phyloP scores from a whole-genome alignment of 2,329 filamentous ascomycete species.

The Diplodia scrobiculata region DNA sequence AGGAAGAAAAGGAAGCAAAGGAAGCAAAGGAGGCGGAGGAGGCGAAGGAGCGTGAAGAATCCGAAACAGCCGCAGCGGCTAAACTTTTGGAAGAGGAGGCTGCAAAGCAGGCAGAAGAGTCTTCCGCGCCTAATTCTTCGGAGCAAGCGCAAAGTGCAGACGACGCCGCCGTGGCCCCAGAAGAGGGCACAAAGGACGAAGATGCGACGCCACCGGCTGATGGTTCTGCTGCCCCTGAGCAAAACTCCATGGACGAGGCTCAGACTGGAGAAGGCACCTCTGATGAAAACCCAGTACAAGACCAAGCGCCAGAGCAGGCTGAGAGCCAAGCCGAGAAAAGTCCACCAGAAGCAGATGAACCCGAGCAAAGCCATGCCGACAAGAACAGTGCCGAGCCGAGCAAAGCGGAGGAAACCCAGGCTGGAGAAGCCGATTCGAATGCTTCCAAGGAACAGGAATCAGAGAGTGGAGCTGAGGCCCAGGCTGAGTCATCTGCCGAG shows the following conservation, averaged over 20 bases:
- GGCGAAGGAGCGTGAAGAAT: background rate
- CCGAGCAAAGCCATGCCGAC: background rate
- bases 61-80: background rate
- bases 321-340: background rate
- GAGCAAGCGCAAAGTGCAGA: background rate
- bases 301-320: background rate
- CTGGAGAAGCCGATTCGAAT: background rate
- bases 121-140: background rate
- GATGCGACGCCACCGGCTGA: background rate
- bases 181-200: background rate
- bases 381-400: background rate
- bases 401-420: background rate
- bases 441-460: background rate
- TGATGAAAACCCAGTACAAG: background rate
- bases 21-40: background rate
- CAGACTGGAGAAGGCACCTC: background rate
- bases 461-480: background rate
- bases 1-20: background rate
- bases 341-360: background rate
- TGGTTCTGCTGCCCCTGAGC: background rate
- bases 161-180: background rate
- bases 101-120: background rate
- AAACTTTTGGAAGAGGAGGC: background rate
- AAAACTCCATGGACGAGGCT: background rate
- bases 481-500: background rate